Base-by-base conservation (phyloP, 2,329 filamentous ascomycete species). In the Aspergillus persii region DNA sequence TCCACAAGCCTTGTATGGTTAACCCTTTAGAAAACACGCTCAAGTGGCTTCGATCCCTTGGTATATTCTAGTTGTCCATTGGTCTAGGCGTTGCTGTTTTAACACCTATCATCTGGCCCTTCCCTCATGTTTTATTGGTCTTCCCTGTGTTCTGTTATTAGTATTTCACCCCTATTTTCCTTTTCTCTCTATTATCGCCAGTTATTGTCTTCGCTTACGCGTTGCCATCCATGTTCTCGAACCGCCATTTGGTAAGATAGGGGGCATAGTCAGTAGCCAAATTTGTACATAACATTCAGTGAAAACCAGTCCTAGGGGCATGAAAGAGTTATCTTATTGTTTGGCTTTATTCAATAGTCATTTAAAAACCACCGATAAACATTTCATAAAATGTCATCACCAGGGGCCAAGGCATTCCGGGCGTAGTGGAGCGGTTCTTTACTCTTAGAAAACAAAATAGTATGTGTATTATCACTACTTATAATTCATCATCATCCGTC, bases 401-500 rank as follows among this genome's bases (percentile, higher is more conserved):
- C 18, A 23, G 18, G 18, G 18, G 18, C 18, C 18, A 23, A 23
- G 18, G 18, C 18, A 2, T 23, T 23, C 18, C 18, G 18, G 18
- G 18, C 18, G 18, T 23, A 23, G 18, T 23, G 18, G 18, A 23
- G 18, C 18, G 18, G 18, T 23, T 23, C 18, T 36, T 39, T 39
- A 15, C 33, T 31, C 5, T 31, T 31, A 2, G 8, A 8, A 31
- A 31, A 31, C 30, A 23, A 23, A 23, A 23, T 23, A 23, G 18
- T 23, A 23, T 23, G 18, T 23, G 18, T 23, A 23, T 23, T 23
- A 23, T 56, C 33, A 26, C 41, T 8, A 39, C 39, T 59, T 55
- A 78, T 54, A 78, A 58, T 59, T 79, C 77, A 67, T 79, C 77
- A 60, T 79, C 77, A 58, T 77, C 76, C 8, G 73, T 76, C 54